Base-by-base conservation (phyloP, 1,284 basidiomycete genomes). In the Malassezia pachydermatis region DNA sequence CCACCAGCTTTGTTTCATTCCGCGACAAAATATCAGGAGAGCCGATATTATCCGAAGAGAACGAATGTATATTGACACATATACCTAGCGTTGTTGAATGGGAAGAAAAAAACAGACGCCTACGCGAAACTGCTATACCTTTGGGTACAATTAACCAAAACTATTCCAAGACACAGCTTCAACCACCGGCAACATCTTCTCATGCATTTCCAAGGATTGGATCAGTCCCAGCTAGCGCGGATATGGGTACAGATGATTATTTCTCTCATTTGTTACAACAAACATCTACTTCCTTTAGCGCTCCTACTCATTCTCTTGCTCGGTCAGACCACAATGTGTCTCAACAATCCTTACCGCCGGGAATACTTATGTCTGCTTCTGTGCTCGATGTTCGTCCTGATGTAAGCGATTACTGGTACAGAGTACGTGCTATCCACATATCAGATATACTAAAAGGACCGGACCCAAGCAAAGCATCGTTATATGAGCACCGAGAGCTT, bases 331-430 rank as follows among this genome's bases (percentile, higher is more conserved):
- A 17, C 7, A 3, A 13, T 4, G 22, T 24, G 5, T 3, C 14
- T 2, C 10, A 16, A 22, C n/a, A 11, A 2, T 13, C 34, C 24
- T 42, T 61, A 14, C 60, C 62, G 4, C 59, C 51, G 11, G 90
- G 92, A 33, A 80, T 90, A 42, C 79, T 96, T 57, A 79, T 88
- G 5, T 80, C 82, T 8, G 50, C 88, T n/a, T 81, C 84, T 51
- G 88, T 98, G 42, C 86, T 89, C 49, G 90, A 88, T 10, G 96
- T 94, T 77, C 94, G 98, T 74, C 84, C 81, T 68, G 94, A 99
- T 73, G 85, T 85, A 76, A 83, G 88, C 13, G 86, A 92, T 64
- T 96, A 89, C 73, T 96, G 92, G 89, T 98, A 96, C 79, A 82
- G 89, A 30, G 79, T 96, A 41, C 82, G 92, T 66, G 89, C 86